phyloP scores from a whole-genome alignment of 768 basidiomycete genomes.

The Termitomyces sp. region DNA sequence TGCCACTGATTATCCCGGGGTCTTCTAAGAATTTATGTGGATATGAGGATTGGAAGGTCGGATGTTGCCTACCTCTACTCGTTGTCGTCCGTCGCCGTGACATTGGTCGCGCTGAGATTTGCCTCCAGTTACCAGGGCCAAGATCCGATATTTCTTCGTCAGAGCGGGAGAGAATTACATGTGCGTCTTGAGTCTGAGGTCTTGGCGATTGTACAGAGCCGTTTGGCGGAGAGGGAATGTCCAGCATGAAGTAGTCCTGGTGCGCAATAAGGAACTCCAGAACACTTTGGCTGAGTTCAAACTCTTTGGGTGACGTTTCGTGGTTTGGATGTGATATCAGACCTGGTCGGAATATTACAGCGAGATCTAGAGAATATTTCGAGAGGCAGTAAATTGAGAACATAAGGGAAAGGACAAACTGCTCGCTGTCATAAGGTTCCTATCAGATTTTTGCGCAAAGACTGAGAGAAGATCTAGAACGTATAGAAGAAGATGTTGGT shows the following conservation, averaged over 20 bases:
- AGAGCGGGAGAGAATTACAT: slow-evolving; percentile 41
- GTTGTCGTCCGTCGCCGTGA: slow-evolving; percentile 57
- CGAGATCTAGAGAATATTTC: slow-evolving; percentile 62
- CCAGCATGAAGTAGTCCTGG: slow-evolving; percentile 93
- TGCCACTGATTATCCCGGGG: slow-evolving; percentile 27
- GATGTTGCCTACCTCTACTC: slow-evolving; percentile 28
- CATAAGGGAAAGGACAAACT: slow-evolving; percentile 53
- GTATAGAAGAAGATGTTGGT: slow-evolving; percentile 96
- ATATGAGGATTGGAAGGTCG: slow-evolving; percentile 1
- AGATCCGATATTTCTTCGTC: slow-evolving; percentile 46
- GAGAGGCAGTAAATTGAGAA: not conserved
- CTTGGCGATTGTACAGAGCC: slow-evolving; percentile 11
- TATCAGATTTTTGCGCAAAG: slow-evolving; percentile 86
- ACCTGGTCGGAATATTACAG: slow-evolving; percentile 96
- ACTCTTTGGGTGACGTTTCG: slow-evolving; percentile 82
- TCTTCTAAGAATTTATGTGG: slow-evolving; percentile 10
- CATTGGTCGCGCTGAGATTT: slow-evolving; percentile 32
- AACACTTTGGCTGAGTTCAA: slow-evolving; percentile 84
- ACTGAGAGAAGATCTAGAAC: slow-evolving; percentile 95
- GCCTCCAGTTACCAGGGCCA: slow-evolving; percentile 49
- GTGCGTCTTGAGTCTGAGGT: slow-evolving; percentile 32
- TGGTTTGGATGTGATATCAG: slow-evolving; percentile 87
- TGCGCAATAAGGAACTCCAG: slow-evolving; percentile 96
- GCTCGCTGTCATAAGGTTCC: slow-evolving; percentile 93
- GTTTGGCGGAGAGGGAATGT: slow-evolving; percentile 68